Base-by-base conservation (phyloP, 768 basidiomycete species). In the Agaricus sinodeliciosus region DNA sequence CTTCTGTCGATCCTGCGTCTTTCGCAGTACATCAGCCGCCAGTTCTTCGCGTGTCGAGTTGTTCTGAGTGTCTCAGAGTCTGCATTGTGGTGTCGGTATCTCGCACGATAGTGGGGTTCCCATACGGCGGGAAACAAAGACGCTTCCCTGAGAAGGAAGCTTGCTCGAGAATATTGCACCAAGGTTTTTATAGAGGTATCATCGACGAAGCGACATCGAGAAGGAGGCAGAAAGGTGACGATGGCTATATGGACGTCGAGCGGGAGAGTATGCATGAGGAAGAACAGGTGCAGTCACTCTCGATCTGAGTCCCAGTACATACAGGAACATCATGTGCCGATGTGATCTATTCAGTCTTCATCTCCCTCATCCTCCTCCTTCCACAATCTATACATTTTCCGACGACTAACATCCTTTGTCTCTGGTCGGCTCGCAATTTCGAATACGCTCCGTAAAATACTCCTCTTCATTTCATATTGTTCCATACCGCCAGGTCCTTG, bases 371-470 rank as follows among this genome's bases (percentile, higher is more conserved):
- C 63, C 43, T 70, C 72, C 31, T 78, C 79, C 66, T 84, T 87
- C 81, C 90, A 95, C 25, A 93, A 66, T 4, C 76, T 76, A 64
- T 94, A 95, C 69, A 97, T 76, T 72, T 81, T 48, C 44, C 51
- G 51, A 26, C 56, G 51, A 26, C 52, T 57, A 19, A 51, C 36
- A 37, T 57, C 56, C 27, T 53, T 52, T 8, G 56, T 57, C n/a
- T 85, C 81, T 55, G 81, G 73, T 35, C 79, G 72, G 60, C 89
- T 84, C 31, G 93, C 92, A 28, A 82, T 68, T 15, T 84, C 78
- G 61, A 95, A 94, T 41, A 95, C 58, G 39, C 67, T 71, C 58
- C 75, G 72, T 54, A 92, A 67, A 8, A 95, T 57, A 43, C 71
- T 75, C 54, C 73, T 76, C 56, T 75, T 78, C 43, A 90, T 61